These are phyloP conservation scores for Leishmania mexicana DNA, from an alignment of 208 protist species.

Conservation along the genomic window DNA sequence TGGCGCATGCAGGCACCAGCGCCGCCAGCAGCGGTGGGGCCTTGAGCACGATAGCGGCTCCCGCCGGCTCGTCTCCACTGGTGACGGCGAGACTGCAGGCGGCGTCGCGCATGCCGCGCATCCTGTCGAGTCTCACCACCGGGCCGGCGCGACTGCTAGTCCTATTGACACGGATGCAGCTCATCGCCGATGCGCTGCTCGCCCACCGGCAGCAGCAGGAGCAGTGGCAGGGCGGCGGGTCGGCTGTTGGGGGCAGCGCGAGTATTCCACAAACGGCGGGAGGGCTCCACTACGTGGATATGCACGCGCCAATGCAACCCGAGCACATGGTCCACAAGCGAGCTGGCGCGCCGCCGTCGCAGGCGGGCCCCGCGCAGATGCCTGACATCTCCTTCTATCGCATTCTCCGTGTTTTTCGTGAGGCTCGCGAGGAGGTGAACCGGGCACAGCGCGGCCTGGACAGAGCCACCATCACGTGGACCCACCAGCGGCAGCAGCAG, in stretches of 20 bases:
- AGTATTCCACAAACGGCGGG: not conserved
- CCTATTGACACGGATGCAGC: constrained; percentile 39
- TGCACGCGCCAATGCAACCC: not conserved
- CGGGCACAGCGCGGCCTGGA: constrained; percentile 21
- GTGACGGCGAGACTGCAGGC: constrained; percentile 1
- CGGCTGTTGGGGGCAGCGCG: not conserved
- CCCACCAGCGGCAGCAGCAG: constrained; percentile 14
- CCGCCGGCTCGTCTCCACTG: not conserved
- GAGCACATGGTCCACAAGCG: not conserved
- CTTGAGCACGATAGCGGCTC: not conserved
- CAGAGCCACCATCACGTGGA: constrained; percentile 13
- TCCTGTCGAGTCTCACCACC: constrained; percentile 28
- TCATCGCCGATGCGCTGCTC: constrained; percentile 33
- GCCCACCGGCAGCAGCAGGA: constrained; percentile 15
- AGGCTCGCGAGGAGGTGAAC: constrained; percentile 24
- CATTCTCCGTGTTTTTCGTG: constrained; percentile 18
- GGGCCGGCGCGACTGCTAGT: constrained; percentile 38
- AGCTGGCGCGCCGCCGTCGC: not conserved
- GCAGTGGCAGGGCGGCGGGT: not conserved
- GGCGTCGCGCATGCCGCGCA: constrained; percentile 20
- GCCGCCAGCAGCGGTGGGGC: not conserved
- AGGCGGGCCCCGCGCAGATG: not conserved
- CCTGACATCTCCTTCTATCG: constrained; percentile 11
- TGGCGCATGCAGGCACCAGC: not conserved
- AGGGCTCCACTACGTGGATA: not conserved